These are phyloP conservation scores for Tuber aestivum DNA, from an alignment of 495 filamentous ascomycete species.

Conservation along the genomic window DNA sequence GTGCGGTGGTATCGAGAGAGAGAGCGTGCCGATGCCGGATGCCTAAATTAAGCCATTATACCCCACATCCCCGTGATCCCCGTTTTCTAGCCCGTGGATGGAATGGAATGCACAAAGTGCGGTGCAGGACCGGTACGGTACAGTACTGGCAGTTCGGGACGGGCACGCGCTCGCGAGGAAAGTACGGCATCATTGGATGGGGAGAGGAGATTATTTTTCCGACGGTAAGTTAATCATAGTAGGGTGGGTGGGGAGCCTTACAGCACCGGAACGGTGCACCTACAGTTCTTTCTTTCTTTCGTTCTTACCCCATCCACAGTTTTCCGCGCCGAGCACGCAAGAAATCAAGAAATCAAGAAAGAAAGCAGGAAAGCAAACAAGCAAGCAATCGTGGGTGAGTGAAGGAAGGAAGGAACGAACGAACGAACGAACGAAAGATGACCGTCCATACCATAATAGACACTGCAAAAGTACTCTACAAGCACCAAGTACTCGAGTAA, in stretches of 20 bases:
- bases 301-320: background rate
- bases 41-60: slow-evolving; percentile 6
- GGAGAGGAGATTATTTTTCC: background rate
- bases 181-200: too few relatives aligned
- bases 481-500: too few relatives aligned
- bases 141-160: background rate
- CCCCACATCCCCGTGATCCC: too few relatives aligned
- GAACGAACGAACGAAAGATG: background rate
- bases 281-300: background rate
- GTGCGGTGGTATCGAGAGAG: too few relatives aligned
- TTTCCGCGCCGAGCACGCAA: background rate
- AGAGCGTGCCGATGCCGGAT: background rate
- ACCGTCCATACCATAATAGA: too few relatives aligned
- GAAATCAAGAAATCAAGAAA: background rate
- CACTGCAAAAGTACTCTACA: too few relatives aligned
- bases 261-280: background rate
- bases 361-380: too few relatives aligned
- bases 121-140: too few relatives aligned
- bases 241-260: background rate
- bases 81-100: background rate
- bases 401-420: too few relatives aligned
- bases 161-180: background rate
- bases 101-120: too few relatives aligned
- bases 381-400: too few relatives aligned
- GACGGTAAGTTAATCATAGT: background rate